Percentiles rank a stretch among this genome's conserved stretches.
These are phyloP conservation scores for Bipolaris zeicola DNA, from an alignment of 2,329 filamentous ascomycete species.

Conservation along the genomic window DNA sequence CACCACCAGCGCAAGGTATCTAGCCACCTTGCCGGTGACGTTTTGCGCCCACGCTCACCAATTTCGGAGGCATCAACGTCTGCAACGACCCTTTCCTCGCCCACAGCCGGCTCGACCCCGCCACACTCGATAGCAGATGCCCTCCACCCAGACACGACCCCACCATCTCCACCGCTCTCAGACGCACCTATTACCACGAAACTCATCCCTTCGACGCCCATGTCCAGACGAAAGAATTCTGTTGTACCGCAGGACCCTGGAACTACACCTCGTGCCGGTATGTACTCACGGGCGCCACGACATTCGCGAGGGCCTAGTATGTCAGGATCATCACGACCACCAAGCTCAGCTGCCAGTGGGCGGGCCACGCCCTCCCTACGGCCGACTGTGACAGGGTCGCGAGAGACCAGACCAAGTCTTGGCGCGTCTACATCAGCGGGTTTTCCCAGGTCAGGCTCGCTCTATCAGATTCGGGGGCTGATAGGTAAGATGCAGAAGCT, in stretches of 20 bases:
- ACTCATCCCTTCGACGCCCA: slow-evolving; percentile 48
- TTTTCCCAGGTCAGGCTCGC: slow-evolving; percentile 69
- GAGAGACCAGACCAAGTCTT: slow-evolving; percentile 52
- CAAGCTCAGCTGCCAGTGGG: slow-evolving; percentile 35
- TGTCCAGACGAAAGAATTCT: slow-evolving; percentile 50
- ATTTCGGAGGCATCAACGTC: slow-evolving; percentile 78
- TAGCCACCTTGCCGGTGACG: slow-evolving; percentile 56
- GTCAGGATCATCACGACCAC: slow-evolving; percentile 50
- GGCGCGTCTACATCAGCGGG: slow-evolving; percentile 57
- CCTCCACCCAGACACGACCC: slow-evolving; percentile 73
- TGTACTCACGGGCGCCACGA: slow-evolving; percentile 52
- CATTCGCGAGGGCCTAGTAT: slow-evolving; percentile 66
- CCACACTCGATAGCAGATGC: slow-evolving; percentile 70
- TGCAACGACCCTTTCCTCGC: slow-evolving; percentile 82
- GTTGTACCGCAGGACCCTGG: slow-evolving; percentile 59
- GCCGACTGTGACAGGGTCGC: slow-evolving; percentile 38
- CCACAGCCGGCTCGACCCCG: slow-evolving; percentile 86
- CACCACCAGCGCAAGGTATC: slow-evolving; percentile 59
- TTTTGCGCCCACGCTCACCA: slow-evolving; percentile 65
- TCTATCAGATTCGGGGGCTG: slow-evolving; percentile 90
- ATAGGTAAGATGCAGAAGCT: slow-evolving; percentile 97
- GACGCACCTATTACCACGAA: slow-evolving; percentile 71
- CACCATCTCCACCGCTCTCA: slow-evolving; percentile 92
- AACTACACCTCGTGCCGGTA: slow-evolving; percentile 60
- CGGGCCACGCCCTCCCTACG: slow-evolving; percentile 54